Evolutionary conservation across 1,284 basidiomycete genomes (phyloP).

Genomic region (Apiotrichum gamsii): DNA sequence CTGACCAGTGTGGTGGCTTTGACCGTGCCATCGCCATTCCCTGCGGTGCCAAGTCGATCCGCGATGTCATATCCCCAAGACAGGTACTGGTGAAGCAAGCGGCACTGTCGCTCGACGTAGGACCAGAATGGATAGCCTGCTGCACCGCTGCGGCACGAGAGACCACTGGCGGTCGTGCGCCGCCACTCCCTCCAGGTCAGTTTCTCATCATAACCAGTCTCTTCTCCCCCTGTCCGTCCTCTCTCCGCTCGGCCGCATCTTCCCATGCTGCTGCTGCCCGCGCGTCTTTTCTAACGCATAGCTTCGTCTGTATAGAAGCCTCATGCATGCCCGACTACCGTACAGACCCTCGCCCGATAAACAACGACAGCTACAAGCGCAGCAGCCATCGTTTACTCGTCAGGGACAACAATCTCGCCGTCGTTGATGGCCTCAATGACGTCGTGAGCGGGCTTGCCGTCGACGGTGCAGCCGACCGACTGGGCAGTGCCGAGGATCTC

Average conservation of each 20-base stretch:
- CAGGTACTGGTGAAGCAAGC: slow-evolving; percentile 66
- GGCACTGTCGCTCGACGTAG: too few relatives aligned
- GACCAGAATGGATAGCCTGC: too few relatives aligned
- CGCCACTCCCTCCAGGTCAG: too few relatives aligned
- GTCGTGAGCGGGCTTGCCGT: slow-evolving; percentile 89
- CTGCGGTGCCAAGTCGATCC: slow-evolving; percentile 73
- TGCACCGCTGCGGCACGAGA: too few relatives aligned
- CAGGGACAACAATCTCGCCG: slow-evolving; percentile 90
- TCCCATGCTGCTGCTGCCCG: not conserved
- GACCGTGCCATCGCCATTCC: slow-evolving; percentile 87
- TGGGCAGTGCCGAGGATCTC: slow-evolving; percentile 93
- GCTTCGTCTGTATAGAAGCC: slow-evolving; percentile 9
- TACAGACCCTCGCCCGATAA: slow-evolving; percentile 11
- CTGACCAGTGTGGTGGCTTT: slow-evolving; percentile 56
- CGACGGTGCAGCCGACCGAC: slow-evolving; percentile 89
- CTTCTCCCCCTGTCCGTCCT: too few relatives aligned
- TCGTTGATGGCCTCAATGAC: slow-evolving; percentile 93
- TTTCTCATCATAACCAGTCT: too few relatives aligned
- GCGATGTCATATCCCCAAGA: slow-evolving; percentile 95
- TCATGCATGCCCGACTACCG: slow-evolving; percentile 25
- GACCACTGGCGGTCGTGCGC: too few relatives aligned
- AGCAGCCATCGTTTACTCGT: slow-evolving; percentile 61
- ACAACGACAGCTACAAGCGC: not conserved
- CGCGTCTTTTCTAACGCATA: not conserved
- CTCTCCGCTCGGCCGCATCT: too few relatives aligned